Percentiles rank a stretch among this genome's conserved stretches.
Conservation (phyloP, 139 green algal genomes). For the Chlorella sp. region DNA sequence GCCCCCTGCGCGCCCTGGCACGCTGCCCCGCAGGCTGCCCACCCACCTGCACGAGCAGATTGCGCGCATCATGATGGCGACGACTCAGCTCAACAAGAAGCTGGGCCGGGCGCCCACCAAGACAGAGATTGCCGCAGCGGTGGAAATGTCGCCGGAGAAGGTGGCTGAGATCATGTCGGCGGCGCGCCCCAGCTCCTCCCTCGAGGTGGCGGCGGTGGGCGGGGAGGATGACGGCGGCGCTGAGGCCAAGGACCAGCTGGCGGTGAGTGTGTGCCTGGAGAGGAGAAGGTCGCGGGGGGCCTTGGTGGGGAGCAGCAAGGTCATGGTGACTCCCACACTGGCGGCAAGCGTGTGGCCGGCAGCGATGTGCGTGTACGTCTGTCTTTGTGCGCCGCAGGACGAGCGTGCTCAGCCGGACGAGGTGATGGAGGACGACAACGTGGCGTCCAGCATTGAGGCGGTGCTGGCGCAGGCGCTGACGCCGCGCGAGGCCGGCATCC, state of each 20-base stretch:
- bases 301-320: too few species aligned
- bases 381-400: constrained; percentile 3
- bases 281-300: too few species aligned
- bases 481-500: constrained; percentile 72
- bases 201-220: constrained; percentile 21
- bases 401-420: constrained; percentile 11
- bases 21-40: constrained; percentile 50
- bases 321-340: too few species aligned
- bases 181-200: not conserved
- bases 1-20: too few species aligned
- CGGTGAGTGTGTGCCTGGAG: too few species aligned
- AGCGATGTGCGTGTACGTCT: too few species aligned
- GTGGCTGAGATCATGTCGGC: not conserved
- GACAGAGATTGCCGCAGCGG: constrained; percentile 45
- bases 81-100: constrained; percentile 27
- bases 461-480: constrained; percentile 30
- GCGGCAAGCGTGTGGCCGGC: too few species aligned
- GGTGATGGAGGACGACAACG: constrained; percentile 12
- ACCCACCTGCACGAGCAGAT: constrained; percentile 73
- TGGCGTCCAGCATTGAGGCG: constrained; percentile 39
- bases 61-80: constrained; percentile 26
- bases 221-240: constrained; percentile 22
- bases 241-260: constrained; percentile 20
- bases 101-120: constrained; percentile 27
- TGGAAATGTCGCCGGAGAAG: constrained; percentile 33